phyloP scores from a whole-genome alignment of 1,284 basidiomycete species.

The Clitocybe nebularis region DNA sequence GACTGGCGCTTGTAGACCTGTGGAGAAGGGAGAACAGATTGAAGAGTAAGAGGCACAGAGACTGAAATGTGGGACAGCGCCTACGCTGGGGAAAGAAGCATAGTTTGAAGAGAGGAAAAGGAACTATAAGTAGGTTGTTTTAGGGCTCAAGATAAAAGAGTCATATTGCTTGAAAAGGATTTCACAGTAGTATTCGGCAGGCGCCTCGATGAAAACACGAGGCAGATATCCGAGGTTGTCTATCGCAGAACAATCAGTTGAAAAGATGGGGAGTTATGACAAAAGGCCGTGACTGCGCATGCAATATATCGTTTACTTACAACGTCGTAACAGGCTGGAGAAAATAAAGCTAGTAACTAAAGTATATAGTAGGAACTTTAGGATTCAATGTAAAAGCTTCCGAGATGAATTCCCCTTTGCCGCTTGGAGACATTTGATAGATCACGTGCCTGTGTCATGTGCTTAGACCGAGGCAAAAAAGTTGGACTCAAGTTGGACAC shows the following conservation, averaged over 20 bases:
- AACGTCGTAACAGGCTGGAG: background rate
- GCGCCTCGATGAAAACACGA: constrained; percentile 47
- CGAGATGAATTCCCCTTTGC: no score
- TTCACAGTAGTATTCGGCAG: constrained; percentile 19
- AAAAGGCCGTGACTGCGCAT: constrained; percentile 4
- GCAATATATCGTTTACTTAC: background rate
- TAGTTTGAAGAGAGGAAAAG: constrained; percentile 33
- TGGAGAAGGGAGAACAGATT: constrained; percentile 28
- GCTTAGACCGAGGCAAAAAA: no score
- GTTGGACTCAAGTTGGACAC: no score
- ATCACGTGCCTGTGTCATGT: background rate
- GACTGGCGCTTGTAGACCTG: constrained; percentile 64
- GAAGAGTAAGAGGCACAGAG: constrained; percentile 27
- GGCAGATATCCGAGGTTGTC: constrained; percentile 30
- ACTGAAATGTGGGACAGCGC: constrained; percentile 30
- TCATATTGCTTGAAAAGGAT: constrained; percentile 29
- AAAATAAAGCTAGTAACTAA: background rate
- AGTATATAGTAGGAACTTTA: no score
- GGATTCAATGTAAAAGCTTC: no score
- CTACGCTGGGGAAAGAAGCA: constrained; percentile 79
- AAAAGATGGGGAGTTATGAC: constrained; percentile 4
- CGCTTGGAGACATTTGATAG: no score
- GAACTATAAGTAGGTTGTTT: no score
- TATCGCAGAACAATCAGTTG: constrained; percentile 21
- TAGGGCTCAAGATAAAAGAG: constrained; percentile 28